phyloP scores from a whole-genome alignment of 78 protist genomes.

The Dictyostelium intermedium region DNA sequence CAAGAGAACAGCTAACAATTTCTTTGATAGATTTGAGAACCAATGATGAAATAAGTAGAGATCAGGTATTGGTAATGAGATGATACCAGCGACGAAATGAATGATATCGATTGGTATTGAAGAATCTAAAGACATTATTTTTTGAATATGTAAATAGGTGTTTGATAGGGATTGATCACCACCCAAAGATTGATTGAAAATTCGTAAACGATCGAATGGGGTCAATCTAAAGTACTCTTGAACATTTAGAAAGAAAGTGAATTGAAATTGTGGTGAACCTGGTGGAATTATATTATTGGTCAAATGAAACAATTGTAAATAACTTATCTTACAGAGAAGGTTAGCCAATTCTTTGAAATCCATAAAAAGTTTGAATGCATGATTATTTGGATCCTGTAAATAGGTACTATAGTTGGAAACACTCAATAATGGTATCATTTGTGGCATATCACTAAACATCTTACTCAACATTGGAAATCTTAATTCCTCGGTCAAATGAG shows the following conservation, averaged over 20 bases:
- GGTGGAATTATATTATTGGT: slow-evolving; percentile 83
- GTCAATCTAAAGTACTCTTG: slow-evolving; percentile 57
- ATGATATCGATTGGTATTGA: slow-evolving; percentile 69
- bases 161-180: background rate
- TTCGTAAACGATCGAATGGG: slow-evolving; percentile 14
- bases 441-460: slow-evolving; percentile 80
- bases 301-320: slow-evolving; percentile 63
- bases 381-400: slow-evolving; percentile 40
- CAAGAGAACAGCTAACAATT: slow-evolving; percentile 51
- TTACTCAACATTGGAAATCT: slow-evolving; percentile 52
- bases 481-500: slow-evolving; percentile 44
- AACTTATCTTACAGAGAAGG: slow-evolving; percentile 24
- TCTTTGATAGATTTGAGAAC: slow-evolving; percentile 55
- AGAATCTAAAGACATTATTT: slow-evolving; percentile 57
- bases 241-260: slow-evolving; percentile 33
- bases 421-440: slow-evolving; percentile 35
- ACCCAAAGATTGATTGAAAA: background rate
- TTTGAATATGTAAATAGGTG: slow-evolving; percentile 28
- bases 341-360: slow-evolving; percentile 73
- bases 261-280: slow-evolving; percentile 71
- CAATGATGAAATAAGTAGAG: slow-evolving; percentile 44
- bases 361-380: slow-evolving; percentile 68
- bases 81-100: slow-evolving; percentile 63
- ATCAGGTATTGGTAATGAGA: slow-evolving; percentile 49
- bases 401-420: background rate